These are phyloP conservation scores for Colletotrichum coccodes DNA, from an alignment of 2,329 filamentous ascomycete genomes.

Conservation along the genomic window DNA sequence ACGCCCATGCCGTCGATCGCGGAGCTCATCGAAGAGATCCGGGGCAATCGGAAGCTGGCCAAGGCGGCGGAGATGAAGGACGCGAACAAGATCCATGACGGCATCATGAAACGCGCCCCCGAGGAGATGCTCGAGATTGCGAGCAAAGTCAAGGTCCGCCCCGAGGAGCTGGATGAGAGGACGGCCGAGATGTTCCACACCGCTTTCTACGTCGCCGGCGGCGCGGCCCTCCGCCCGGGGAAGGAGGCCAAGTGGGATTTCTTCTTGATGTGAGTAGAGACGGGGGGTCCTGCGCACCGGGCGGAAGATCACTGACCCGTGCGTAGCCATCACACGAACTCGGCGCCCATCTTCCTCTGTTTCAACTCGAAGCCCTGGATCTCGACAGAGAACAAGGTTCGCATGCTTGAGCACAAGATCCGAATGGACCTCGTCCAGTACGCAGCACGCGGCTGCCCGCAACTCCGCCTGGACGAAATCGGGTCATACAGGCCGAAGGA, in stretches of 20 bases:
- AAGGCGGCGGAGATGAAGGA: conserved; percentile 61
- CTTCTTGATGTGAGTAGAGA: conserved; percentile 66
- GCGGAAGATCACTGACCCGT: background rate
- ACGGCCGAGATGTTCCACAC: conserved; percentile 76
- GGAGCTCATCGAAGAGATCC: conserved; percentile 70
- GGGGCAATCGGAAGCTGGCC: conserved; percentile 64
- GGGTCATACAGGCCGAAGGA: conserved; percentile 65
- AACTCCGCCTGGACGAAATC: conserved; percentile 69
- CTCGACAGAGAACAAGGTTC: conserved; percentile 66
- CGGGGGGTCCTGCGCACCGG: background rate
- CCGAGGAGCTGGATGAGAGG: conserved; percentile 65
- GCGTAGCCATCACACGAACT: conserved; percentile 79
- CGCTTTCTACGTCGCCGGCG: conserved; percentile 57
- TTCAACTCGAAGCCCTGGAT: conserved; percentile 73
- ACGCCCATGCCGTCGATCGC: conserved; percentile 56
- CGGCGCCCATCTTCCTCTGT: conserved; percentile 76
- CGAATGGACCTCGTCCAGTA: conserved; percentile 81
- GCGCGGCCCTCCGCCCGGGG: conserved; percentile 69
- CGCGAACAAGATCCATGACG: conserved; percentile 74
- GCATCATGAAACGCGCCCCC: conserved; percentile 70
- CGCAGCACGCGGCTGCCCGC: conserved; percentile 72
- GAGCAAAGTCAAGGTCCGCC: conserved; percentile 65
- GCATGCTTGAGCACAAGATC: conserved; percentile 85
- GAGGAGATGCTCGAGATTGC: conserved; percentile 72
- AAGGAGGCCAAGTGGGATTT: conserved; percentile 84